Conservation (phyloP, 768 basidiomycete species). For the Austroboletus eburneus region DNA sequence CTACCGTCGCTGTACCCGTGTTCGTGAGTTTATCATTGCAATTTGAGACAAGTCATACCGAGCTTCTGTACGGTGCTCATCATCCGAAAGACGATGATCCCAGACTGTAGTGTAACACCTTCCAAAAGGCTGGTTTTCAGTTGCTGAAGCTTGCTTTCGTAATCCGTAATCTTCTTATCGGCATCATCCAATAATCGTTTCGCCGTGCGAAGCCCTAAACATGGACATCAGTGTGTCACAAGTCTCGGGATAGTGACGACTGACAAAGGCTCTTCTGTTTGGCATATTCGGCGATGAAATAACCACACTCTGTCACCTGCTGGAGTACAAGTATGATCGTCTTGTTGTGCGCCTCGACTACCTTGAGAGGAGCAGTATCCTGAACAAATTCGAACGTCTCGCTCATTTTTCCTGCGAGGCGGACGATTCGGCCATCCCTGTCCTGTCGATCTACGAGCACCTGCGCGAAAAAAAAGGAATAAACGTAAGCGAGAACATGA, state of each 20-base stretch:
- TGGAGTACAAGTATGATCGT: not conserved
- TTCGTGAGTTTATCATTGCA: too few species aligned
- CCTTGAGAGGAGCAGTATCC: not conserved
- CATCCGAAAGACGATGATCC: too few species aligned
- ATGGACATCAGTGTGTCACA: not conserved
- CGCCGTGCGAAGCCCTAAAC: not conserved
- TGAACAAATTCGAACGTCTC: not conserved
- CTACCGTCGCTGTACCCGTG: too few species aligned
- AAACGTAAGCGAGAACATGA: not conserved
- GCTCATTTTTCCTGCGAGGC: not conserved
- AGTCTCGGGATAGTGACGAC: not conserved
- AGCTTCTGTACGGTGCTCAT: too few species aligned
- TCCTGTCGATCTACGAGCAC: not conserved
- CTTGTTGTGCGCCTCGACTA: too few species aligned
- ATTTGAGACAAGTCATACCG: too few species aligned
- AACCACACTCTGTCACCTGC: constrained; percentile 3
- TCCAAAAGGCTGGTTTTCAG: not conserved
- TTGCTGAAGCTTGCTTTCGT: not conserved
- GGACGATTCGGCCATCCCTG: not conserved
- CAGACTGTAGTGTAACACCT: too few species aligned
- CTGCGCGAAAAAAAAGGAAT: not conserved
- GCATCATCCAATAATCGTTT: not conserved
- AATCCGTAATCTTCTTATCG: not conserved
- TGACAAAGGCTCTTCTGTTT: not conserved
- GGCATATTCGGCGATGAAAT: constrained; percentile 2